Base-by-base conservation (phyloP, 179 eudicot species). In the Beta lomatogona region DNA sequence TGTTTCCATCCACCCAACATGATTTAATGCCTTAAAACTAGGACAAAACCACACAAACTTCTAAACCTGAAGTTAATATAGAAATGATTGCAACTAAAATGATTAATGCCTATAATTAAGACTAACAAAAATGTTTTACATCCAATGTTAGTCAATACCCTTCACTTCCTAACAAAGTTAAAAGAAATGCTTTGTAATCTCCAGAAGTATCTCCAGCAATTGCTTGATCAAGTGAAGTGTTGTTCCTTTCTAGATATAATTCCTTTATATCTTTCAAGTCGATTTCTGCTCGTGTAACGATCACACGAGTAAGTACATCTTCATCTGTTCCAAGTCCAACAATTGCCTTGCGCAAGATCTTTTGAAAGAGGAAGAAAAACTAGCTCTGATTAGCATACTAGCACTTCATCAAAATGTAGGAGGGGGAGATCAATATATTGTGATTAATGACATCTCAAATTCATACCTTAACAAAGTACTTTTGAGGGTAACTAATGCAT, bases 241-340 rank as follows among this genome's bases (percentile, higher is more conserved):
- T 88, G 87, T 91, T 91, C 79, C 94, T 94, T 84, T 86, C 88
- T 83, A 78, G 69, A 82, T 91, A 94, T 15, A 84, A 79, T 18
- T 91, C 88, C 78, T 90, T 94, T 77, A 94, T 94, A 69, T 85
- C 88, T 84, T 88, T 77, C 88, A 94, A 78, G 83, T 94, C 96
- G 28, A 84, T 86, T 86, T 89, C 98, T 41, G 97, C 97, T 52
- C 91, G 86, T 6, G 94, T 87, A 15, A 91, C 88, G 11, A 94
- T 85, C 83, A 93, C 98, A 10, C 97, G 88, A 52, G 88, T 91
- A 14, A 94, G 78, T 25, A 89, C 86, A 63, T 89, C 95, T 69
- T 93, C 97, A 75, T 93, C 93, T 5, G 91, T 92, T 60, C 92
- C 97, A 0, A 78, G 78, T 79, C 89, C 89, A 55, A 82, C 87